Evolutionary conservation across 306 rosid species (phyloP), one percentile per base, ranked within the genome.

Genomic region (Astragalus glycyphyllos): DNA sequence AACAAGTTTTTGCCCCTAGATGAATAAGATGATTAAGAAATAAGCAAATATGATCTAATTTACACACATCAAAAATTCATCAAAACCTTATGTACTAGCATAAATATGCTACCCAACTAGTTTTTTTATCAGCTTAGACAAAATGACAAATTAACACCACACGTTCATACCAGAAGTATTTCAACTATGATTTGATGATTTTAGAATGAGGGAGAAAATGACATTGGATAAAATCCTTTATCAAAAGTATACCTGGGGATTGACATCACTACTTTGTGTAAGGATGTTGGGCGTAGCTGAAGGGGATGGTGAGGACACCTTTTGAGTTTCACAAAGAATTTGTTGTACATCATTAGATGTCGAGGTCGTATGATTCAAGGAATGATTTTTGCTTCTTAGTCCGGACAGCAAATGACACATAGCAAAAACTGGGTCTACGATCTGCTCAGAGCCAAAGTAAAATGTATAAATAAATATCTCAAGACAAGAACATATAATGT

Each of bases 351-450:
- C 77, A 14, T 77, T 53, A 56, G 75, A 76, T 31, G 67, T 20
- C 23, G 23, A 20, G 23, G 13, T 57, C 3, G 26, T 62, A 35
- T 48, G 61, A 72, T 31, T 77, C 26, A 74, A 38, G 13, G 72
- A 50, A 74, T 58, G 45, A 35, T 53, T 82, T 81, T 73, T 81
- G 69, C 71, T 55, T 77, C 74, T 88, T 66, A 84, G 66, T 54
- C 56, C 63, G 10, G 82, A 74, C 44, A 74, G 82, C 81, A 90
- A 72, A 78, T 4, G 63, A 47, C 41, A 61, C 26, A 80, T 41
- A 44, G 82, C 73, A 53, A 83, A 45, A 72, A 85, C 87, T n/a
- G 94, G 91, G 58, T 83, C 87, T 29, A 87, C 81, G 85, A 88
- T 83, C 97, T 93, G 90, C 61, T 62, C 38, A 72, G 12, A 78